Conservation (phyloP, 225 moss, liverwort and hornwort genomes). For the Antitrichia curtipendula region DNA sequence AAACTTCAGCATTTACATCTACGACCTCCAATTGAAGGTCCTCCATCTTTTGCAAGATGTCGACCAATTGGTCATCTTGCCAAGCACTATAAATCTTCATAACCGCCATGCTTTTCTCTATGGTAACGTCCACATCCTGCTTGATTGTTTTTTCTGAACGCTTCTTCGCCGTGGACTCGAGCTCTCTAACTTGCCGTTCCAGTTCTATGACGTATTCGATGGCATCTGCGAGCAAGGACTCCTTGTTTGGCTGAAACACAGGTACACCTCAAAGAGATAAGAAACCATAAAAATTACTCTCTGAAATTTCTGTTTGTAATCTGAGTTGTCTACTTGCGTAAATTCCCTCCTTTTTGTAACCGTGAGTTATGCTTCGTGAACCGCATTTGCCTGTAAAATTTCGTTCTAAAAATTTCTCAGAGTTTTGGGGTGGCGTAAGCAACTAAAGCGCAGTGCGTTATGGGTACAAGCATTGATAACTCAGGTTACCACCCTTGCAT, state of each 20-base stretch:
- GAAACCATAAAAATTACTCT: background rate
- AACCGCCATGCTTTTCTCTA: conserved; percentile 23
- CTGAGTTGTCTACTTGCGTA: background rate
- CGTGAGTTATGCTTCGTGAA: background rate
- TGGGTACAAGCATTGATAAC: background rate
- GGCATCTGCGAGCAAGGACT: conserved; percentile 10
- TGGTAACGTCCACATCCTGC: conserved; percentile 19
- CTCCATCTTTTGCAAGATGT: conserved; percentile 32
- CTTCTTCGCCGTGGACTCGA: background rate
- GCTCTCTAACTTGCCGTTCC: conserved; percentile 5
- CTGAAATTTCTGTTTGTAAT: background rate
- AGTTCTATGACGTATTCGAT: conserved; percentile 18
- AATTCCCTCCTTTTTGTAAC: background rate
- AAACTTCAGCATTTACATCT: conserved; percentile 27
- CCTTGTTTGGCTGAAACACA: conserved; percentile 13
- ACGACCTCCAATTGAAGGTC: conserved; percentile 46
- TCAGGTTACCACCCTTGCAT: background rate
- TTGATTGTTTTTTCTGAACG: background rate
- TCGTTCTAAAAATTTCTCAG: background rate
- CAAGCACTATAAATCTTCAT: conserved; percentile 45
- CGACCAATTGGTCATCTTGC: conserved; percentile 28
- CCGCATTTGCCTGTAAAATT: background rate
- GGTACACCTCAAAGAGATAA: background rate
- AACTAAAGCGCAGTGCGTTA: background rate
- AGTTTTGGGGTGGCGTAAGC: background rate